Base-by-base conservation (phyloP, 345 rosid species). In the Linum trigynum region DNA sequence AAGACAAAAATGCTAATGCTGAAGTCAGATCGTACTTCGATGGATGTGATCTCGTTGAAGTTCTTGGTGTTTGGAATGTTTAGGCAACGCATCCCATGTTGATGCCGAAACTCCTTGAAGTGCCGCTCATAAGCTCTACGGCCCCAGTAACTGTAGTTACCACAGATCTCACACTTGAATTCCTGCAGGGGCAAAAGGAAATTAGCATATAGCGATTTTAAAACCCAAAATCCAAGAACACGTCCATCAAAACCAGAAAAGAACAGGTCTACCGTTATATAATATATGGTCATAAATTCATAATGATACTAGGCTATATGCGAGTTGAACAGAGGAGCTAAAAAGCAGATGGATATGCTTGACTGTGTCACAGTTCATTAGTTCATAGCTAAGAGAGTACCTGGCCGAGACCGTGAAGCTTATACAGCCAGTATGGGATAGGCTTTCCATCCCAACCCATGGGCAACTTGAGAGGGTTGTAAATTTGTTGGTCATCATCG, bases 401-500 rank as follows among this genome's bases (percentile, higher is more conserved):
- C 96, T 91, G 99, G 23, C 99, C 96, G 43, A 91, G 99, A 65
- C 98, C 99, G 55, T 95, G 99, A 74, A 95, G 99, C 78, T 91
- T 95, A 75, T 95, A 95, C 42, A 91, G 90, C 99, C 99, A 95
- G 72, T 91, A 95, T 11, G 99, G 99, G 69, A 95, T 91, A 71
- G 99, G 99, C 73, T 91, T 95, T 78, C 99, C 99, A 74, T 95
- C 99, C 98, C 96, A 89, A 64, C 98, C 98, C 96, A 91, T 91
- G 16, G 99, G 98, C 71, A 95, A 74, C 70, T 87, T 95, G 58
- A 95, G 86, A 10, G 98, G 99, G 74, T 91, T 95, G 75, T 91
- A 95, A 37, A 95, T 81, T 79, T 87, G 89, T 59, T 87, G 91
- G 16, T 95, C 99, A 0, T 95, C 99, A n/a, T 95, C 99, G 61